A percentile compares a stretch with the other conserved stretches of the same genome.
These are phyloP conservation scores for Hyaloscypha variabilis DNA, from an alignment of 495 filamentous ascomycete species.

Conservation along the genomic window DNA sequence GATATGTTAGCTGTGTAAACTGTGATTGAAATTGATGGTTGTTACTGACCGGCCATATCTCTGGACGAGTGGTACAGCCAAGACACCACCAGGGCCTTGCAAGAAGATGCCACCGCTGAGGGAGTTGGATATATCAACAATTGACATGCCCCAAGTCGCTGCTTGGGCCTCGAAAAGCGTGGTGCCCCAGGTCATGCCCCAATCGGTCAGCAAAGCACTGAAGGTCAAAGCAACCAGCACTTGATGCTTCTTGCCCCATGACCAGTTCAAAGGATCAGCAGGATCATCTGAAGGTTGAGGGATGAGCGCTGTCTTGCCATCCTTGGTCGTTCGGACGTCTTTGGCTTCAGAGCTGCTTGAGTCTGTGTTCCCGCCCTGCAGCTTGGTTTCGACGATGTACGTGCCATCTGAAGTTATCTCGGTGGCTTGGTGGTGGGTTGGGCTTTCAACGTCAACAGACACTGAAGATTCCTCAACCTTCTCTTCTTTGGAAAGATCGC, in stretches of 20 bases:
- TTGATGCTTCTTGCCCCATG: conserved; percentile 28
- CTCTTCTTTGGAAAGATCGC: not conserved
- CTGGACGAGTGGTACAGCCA: conserved; percentile 18
- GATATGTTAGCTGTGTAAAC: not conserved
- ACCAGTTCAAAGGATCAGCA: conserved; percentile 67
- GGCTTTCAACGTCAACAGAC: not conserved
- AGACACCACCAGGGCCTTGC: conserved; percentile 19
- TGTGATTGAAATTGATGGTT: not conserved
- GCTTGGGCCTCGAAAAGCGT: conserved; percentile 21
- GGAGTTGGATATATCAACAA: conserved; percentile 19
- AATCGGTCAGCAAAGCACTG: conserved; percentile 18
- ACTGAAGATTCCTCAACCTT: not conserved
- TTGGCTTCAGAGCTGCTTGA: not conserved
- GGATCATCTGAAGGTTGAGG: conserved; percentile 60
- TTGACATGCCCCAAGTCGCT: conserved; percentile 14
- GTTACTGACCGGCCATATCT: conserved; percentile 15
- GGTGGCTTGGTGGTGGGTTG: not conserved
- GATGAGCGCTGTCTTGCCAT: conserved; percentile 54
- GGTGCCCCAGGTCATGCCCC: conserved; percentile 23
- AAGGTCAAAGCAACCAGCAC: conserved; percentile 21
- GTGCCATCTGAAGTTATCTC: not conserved
- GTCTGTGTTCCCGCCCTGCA: not conserved
- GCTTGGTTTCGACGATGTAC: conserved; percentile 1
- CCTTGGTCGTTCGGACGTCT: conserved; percentile 8
- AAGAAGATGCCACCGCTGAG: conserved; percentile 21